These are phyloP conservation scores for Vitis hybrid DNA, from an alignment of 177 flowering plant genomes.

Conservation along the genomic window DNA sequence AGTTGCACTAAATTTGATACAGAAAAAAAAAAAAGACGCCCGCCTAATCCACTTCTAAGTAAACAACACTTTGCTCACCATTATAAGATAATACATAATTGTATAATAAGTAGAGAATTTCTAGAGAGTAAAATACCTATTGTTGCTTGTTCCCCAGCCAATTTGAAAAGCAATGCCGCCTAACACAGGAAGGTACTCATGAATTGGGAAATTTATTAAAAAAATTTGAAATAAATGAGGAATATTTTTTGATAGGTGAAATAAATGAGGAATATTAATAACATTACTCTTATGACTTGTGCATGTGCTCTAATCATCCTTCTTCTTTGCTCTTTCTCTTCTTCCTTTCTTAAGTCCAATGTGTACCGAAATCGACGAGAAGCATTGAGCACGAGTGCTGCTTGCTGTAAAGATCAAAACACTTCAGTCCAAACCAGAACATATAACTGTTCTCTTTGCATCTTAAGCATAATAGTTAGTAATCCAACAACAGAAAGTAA, in stretches of 20 bases:
- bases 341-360: slow-evolving; percentile 82
- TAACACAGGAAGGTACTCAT: slow-evolving; percentile 19
- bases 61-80: too few species aligned
- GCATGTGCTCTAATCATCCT: slow-evolving; percentile 87
- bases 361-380: slow-evolving; percentile 96
- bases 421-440: too few species aligned
- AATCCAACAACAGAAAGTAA: too few species aligned
- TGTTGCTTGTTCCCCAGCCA: slow-evolving; percentile 41
- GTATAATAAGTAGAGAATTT: too few species aligned
- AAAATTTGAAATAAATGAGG: neutral
- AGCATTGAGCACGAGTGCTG: slow-evolving; percentile 96
- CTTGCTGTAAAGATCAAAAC: slow-evolving; percentile 56
- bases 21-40: too few species aligned
- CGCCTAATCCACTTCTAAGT: too few species aligned
- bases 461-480: too few species aligned
- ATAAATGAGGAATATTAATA: too few species aligned
- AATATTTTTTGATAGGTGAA: neutral
- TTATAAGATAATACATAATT: too few species aligned
- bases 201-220: slow-evolving; percentile 9
- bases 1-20: too few species aligned
- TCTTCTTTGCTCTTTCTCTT: slow-evolving; percentile 63
- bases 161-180: slow-evolving; percentile 90
- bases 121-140: too few species aligned
- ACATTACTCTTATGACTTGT: slow-evolving; percentile 53
- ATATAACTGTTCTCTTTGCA: too few species aligned